These are phyloP conservation scores for Kodamaea neixiangensis DNA, from an alignment of 805 yeast species.

Conservation along the genomic window DNA sequence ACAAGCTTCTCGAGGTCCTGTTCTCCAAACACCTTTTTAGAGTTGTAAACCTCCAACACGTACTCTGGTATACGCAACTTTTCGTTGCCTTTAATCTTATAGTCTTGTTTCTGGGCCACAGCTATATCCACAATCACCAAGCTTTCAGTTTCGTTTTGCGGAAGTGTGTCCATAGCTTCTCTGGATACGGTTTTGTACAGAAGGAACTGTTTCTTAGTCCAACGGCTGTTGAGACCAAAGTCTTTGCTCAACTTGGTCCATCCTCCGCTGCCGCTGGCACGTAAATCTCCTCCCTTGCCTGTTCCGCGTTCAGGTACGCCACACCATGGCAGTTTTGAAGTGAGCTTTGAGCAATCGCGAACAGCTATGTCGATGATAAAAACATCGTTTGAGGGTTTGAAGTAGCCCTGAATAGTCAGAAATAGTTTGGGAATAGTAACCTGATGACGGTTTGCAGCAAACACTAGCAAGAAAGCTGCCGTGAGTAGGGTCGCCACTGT, in stretches of 20 bases:
- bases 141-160: conserved; percentile 15
- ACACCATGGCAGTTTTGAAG: conserved; percentile 23
- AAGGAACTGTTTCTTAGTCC: conserved; percentile 45
- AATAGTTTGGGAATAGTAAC: conserved; percentile 36
- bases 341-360: conserved; percentile 32
- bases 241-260: conserved; percentile 52
- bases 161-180: background rate
- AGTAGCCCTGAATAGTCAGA: conserved; percentile 22
- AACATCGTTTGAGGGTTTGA: conserved; percentile 41
- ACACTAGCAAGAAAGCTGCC: background rate
- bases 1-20: conserved; percentile 23
- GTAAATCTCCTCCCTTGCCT: conserved; percentile 23
- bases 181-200: conserved; percentile 25
- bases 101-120: conserved; percentile 35
- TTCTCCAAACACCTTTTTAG: conserved; percentile 27
- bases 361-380: conserved; percentile 44
- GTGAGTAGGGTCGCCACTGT: background rate
- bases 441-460: conserved; percentile 39
- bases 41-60: conserved; percentile 31
- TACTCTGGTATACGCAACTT: conserved; percentile 29
- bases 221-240: conserved; percentile 43
- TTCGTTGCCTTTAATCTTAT: conserved; percentile 39
- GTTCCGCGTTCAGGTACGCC: conserved; percentile 25
- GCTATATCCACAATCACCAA: conserved; percentile 43
- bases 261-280: conserved; percentile 25